phyloP scores from a whole-genome alignment of 805 yeast genomes.

The Yarrowia sp. region DNA sequence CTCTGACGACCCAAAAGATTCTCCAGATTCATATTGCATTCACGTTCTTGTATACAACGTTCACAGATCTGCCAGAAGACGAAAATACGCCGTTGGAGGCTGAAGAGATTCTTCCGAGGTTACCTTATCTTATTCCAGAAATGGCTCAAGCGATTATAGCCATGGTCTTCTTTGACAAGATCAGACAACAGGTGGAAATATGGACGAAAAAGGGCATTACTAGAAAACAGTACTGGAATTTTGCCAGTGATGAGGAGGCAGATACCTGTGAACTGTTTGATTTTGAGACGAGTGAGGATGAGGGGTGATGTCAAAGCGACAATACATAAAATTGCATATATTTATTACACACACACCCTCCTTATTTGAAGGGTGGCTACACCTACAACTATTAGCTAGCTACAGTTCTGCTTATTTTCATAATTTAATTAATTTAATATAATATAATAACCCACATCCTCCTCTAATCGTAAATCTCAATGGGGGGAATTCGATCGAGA shows the following conservation, averaged over 20 bases:
- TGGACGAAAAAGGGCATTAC: not conserved
- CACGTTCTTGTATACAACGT: not conserved
- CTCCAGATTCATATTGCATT: conserved; percentile 6
- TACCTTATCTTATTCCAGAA: not conserved
- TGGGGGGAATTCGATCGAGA: conserved; percentile 90
- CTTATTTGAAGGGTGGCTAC: too few relatives aligned
- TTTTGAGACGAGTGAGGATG: not conserved
- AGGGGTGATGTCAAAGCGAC: too few relatives aligned
- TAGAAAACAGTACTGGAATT: not conserved
- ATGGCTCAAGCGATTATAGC: not conserved
- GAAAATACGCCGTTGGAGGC: not conserved
- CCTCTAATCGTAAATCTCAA: conserved; percentile 77
- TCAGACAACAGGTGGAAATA: conserved; percentile 12
- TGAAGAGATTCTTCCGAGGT: not conserved
- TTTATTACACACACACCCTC: too few relatives aligned
- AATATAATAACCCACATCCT: not conserved
- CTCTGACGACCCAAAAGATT: not conserved
- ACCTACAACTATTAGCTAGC: too few relatives aligned
- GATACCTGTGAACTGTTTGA: conserved; percentile 12
- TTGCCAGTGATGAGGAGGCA: not conserved
- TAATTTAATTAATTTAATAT: not conserved
- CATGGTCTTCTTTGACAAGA: not conserved
- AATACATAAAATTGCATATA: too few relatives aligned
- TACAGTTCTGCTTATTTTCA: not conserved
- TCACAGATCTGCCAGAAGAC: not conserved